Evolutionary conservation across 2,329 filamentous ascomycete species (phyloP).

Genomic region (Penicillium thymicola): DNA sequence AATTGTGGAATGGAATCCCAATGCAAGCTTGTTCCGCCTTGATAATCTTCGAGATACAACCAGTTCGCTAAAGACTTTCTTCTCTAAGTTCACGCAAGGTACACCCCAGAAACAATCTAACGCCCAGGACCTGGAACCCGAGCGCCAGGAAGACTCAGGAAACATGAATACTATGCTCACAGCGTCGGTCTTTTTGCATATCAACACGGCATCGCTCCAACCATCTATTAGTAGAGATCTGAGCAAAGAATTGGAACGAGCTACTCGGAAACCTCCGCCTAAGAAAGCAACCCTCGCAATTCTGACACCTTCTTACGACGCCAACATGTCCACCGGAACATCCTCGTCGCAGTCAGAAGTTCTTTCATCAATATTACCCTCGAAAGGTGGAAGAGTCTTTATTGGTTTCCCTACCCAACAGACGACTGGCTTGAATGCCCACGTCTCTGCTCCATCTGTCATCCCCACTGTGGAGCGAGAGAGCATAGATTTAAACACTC

Average conservation of each 20-base stretch:
- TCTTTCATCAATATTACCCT: slow-evolving; percentile 85
- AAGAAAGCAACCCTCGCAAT: slow-evolving; percentile 83
- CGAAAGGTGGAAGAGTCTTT: slow-evolving; percentile 85
- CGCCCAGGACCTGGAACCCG: slow-evolving; percentile 55
- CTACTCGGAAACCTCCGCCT: slow-evolving; percentile 94
- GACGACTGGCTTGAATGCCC: slow-evolving; percentile 88
- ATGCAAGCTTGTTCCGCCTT: slow-evolving; percentile 41
- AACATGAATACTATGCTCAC: slow-evolving; percentile 68
- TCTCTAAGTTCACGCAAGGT: slow-evolving; percentile 68
- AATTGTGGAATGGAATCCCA: slow-evolving; percentile 77
- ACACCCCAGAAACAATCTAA: slow-evolving; percentile 37
- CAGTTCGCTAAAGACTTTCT: slow-evolving; percentile 72
- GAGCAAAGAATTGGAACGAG: slow-evolving; percentile 82
- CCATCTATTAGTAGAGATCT: slow-evolving; percentile 72
- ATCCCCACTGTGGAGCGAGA: slow-evolving; percentile 97
- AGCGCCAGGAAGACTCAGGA: slow-evolving; percentile 62
- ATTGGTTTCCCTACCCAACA: slow-evolving; percentile 98
- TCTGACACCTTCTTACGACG: slow-evolving; percentile 86
- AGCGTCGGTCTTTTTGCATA: slow-evolving; percentile 81
- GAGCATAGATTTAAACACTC: slow-evolving; percentile 92
- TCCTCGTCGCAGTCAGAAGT: slow-evolving; percentile 59
- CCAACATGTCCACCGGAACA: slow-evolving; percentile 64
- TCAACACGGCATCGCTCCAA: slow-evolving; percentile 77
- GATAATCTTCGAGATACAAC: slow-evolving; percentile 43
- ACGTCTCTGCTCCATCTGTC: slow-evolving; percentile 91